Base-by-base conservation (phyloP, 2,329 filamentous ascomycete genomes). In the Apiospora sp. region DNA sequence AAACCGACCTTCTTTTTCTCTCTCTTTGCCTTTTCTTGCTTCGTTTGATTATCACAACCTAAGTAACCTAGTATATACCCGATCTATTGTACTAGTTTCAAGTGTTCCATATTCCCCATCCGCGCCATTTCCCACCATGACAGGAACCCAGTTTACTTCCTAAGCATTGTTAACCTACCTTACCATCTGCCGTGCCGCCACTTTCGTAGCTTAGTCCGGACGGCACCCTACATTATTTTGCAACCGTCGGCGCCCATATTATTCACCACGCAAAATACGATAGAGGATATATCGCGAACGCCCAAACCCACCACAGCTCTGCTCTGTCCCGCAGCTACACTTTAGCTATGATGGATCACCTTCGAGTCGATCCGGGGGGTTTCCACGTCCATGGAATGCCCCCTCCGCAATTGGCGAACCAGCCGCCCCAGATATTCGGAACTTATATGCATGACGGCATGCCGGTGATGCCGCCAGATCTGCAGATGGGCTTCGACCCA, bases 371-470 rank as follows among this genome's bases (percentile, higher is more conserved):
- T 73, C 77, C 77, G 8, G 79, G 79, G 78, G 84, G 84, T 79
- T 91, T 90, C 79, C 88, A 90, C 78, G 88, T 92, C 81, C 87
- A 88, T 72, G 82, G 84, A 75, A 88, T 89, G 84, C 81, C 80
- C 51, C 84, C 86, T 76, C 88, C 89, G 76, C 87, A 88, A 71
- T 83, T 93, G 77, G 88, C 92, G 84, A 90, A 90, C 80, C 91
- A 90, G 76, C 89, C 91, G 74, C 90, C 91, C 43, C 91, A 93
- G 80, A 90, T 94, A 71, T 94, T 93, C 78, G 90, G 91, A 72
- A 84, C 84, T 71, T 93, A 92, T 78, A 82, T 84, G 64, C 83
- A 87, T 64, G 91, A 93, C 78, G 88, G 88, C 68, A 83, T 93
- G 72, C 84, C 90, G 13, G 85, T 91, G 73, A 83, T 89, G 71